Conservation (phyloP, 768 basidiomycete species). For the Trametes gibbosa region DNA sequence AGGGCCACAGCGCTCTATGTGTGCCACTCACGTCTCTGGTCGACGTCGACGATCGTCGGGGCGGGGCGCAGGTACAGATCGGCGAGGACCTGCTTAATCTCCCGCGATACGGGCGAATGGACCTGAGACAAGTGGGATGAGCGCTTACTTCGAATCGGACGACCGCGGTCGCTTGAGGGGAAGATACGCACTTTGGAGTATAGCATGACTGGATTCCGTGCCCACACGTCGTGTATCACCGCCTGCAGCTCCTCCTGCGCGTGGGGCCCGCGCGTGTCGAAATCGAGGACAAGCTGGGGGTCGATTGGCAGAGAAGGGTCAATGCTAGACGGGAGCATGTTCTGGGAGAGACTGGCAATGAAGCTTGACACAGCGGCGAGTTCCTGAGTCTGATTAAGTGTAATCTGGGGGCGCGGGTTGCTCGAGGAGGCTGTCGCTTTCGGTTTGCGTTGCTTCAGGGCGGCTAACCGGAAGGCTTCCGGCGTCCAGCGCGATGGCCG, state of each 20-base stretch:
- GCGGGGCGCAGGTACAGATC: conserved; percentile 57
- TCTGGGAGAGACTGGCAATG: conserved; percentile 69
- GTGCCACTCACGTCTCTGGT: conserved; percentile 48
- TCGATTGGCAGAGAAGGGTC: conserved; percentile 68
- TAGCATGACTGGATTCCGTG: conserved; percentile 69
- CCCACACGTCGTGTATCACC: conserved; percentile 68
- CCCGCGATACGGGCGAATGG: conserved; percentile 64
- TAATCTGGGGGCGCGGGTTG: conserved; percentile 37
- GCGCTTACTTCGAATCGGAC: background rate
- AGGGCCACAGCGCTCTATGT: background rate
- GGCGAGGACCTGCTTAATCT: conserved; percentile 58
- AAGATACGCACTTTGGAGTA: conserved; percentile 58
- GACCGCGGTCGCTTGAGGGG: background rate
- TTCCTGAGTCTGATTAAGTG: conserved; percentile 56
- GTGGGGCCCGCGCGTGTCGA: conserved; percentile 66
- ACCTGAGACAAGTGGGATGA: conserved; percentile 35
- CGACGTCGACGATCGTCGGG: conserved; percentile 69
- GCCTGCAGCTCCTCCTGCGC: conserved; percentile 58
- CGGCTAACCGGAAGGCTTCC: conserved; percentile 32
- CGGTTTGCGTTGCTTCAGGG: conserved; percentile 18
- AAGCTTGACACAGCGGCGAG: conserved; percentile 75
- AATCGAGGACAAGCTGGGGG: conserved; percentile 79
- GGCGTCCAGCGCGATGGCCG: conserved; percentile 32
- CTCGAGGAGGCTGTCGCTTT: background rate
- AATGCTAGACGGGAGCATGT: conserved; percentile 64